phyloP scores from a whole-genome alignment of 2,329 filamentous ascomycete species.

The Fusarium tanahbumbuense region DNA sequence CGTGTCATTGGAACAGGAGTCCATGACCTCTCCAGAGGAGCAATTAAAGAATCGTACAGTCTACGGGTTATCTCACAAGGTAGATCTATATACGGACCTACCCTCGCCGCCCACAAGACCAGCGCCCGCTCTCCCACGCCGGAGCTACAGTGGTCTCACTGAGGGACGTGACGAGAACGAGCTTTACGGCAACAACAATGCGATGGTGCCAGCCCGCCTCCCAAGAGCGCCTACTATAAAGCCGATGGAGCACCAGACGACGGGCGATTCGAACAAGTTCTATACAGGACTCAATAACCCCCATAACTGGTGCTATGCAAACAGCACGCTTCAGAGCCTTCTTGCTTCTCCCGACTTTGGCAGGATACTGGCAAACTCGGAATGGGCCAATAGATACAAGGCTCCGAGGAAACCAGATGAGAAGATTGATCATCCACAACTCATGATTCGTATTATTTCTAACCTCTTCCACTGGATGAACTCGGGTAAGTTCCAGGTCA shows the following conservation, averaged over 20 bases:
- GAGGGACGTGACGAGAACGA: constrained; percentile 53
- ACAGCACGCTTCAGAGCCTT: constrained; percentile 86
- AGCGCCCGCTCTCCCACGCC: constrained; percentile 73
- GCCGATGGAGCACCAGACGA: constrained; percentile 61
- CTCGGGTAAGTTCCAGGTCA: constrained; percentile 60
- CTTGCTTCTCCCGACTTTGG: constrained; percentile 78
- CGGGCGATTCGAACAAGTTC: constrained; percentile 41
- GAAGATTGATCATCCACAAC: constrained; percentile 63
- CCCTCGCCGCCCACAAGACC: constrained; percentile 72
- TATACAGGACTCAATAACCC: constrained; percentile 81
- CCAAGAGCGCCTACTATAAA: constrained; percentile 52
- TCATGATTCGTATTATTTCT: constrained; percentile 70
- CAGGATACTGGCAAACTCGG: constrained; percentile 68
- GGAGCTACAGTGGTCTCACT: constrained; percentile 82
- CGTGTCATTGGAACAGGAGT: constrained; percentile 69
- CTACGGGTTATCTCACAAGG: constrained; percentile 49
- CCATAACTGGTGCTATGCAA: constrained; percentile 89
- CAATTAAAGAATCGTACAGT: constrained; percentile 41
- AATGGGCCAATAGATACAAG: constrained; percentile 74
- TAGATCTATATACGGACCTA: constrained; percentile 60
- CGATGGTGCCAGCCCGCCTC: constrained; percentile 53
- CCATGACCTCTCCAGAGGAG: constrained; percentile 62
- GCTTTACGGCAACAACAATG: constrained; percentile 55
- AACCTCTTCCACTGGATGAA: constrained; percentile 70
- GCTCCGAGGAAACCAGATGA: constrained; percentile 73